Evolutionary conservation across 768 basidiomycete genomes (phyloP).

Genomic region (Neoboletus subvelutipes): DNA sequence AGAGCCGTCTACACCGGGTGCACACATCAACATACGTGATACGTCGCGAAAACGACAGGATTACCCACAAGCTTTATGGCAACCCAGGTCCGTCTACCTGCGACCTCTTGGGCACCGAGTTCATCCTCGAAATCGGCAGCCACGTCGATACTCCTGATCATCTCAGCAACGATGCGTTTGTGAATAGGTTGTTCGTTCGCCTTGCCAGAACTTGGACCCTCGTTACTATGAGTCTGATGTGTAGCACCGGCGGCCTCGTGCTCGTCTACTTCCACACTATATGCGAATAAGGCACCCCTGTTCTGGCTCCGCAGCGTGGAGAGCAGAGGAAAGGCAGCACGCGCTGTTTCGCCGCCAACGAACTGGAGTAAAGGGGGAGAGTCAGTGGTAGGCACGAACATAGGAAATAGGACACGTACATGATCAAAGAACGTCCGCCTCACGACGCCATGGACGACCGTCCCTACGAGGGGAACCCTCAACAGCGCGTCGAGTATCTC

Average conservation of each 20-base stretch:
- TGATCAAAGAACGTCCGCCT: slow-evolving; percentile 85
- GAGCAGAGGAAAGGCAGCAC: slow-evolving; percentile 65
- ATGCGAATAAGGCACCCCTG: slow-evolving; percentile 76
- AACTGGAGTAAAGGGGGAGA: slow-evolving; percentile 48
- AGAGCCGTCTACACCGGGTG: slow-evolving; percentile 57
- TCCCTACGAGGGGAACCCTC: slow-evolving; percentile 52
- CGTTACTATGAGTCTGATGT: background rate
- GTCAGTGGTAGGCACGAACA: background rate
- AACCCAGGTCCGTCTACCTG: slow-evolving; percentile 70
- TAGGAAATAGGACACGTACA: slow-evolving; percentile 36
- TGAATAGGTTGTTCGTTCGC: slow-evolving; percentile 38
- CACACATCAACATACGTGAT: background rate
- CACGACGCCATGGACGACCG: slow-evolving; percentile 67
- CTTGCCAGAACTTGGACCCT: background rate
- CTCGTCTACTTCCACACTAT: slow-evolving; percentile 84
- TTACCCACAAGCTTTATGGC: slow-evolving; percentile 75
- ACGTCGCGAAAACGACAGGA: background rate
- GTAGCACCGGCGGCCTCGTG: slow-evolving; percentile 40
- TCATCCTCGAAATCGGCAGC: slow-evolving; percentile 78
- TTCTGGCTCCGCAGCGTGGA: slow-evolving; percentile 59
- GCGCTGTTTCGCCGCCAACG: slow-evolving; percentile 83
- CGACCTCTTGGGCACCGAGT: slow-evolving; percentile 21
- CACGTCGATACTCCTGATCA: slow-evolving; percentile 71
- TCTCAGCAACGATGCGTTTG: slow-evolving; percentile 71
- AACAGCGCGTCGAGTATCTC: slow-evolving; percentile 53